Conservation (phyloP, 768 basidiomycete species). For the Pholiota molesta region DNA sequence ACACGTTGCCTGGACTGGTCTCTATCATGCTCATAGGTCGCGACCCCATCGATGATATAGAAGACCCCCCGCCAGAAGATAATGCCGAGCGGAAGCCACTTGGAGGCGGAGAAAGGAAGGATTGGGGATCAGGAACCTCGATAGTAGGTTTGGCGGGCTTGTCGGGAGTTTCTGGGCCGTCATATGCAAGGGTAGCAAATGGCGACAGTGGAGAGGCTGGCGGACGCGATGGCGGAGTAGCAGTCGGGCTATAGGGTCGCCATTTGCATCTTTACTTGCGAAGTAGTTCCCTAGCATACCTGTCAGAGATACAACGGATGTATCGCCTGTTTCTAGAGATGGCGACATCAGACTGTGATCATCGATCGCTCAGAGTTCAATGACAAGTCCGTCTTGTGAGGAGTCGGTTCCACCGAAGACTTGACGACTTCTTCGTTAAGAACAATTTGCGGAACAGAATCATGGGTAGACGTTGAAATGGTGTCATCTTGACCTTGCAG, state of each 20-base stretch:
- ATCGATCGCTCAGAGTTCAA: not conserved
- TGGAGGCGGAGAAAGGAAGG: conserved; percentile 24
- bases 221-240: conserved; percentile 13
- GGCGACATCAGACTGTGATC: not conserved
- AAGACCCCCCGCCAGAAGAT: conserved; percentile 21
- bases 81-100: conserved; percentile 15
- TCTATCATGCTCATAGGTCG: conserved; percentile 43
- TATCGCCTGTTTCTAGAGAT: not conserved
- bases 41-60: conserved; percentile 23
- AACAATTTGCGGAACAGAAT: not conserved
- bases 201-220: conserved; percentile 17
- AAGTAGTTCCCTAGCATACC: conserved; percentile 21
- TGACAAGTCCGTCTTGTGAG: not conserved
- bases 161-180: conserved; percentile 18
- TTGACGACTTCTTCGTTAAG: not conserved
- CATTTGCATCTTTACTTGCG: conserved; percentile 1
- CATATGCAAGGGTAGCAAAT: conserved; percentile 22
- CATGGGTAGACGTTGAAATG: too few relatives aligned
- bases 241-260: conserved; percentile 1
- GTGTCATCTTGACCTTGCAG: not conserved
- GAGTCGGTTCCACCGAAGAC: not conserved
- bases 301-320: conserved; percentile 14
- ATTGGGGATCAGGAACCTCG: conserved; percentile 21
- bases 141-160: conserved; percentile 13
- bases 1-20: conserved; percentile 38